Conservation (phyloP, 2,329 filamentous ascomycete species). For the Chaetomiaceae sp. region DNA sequence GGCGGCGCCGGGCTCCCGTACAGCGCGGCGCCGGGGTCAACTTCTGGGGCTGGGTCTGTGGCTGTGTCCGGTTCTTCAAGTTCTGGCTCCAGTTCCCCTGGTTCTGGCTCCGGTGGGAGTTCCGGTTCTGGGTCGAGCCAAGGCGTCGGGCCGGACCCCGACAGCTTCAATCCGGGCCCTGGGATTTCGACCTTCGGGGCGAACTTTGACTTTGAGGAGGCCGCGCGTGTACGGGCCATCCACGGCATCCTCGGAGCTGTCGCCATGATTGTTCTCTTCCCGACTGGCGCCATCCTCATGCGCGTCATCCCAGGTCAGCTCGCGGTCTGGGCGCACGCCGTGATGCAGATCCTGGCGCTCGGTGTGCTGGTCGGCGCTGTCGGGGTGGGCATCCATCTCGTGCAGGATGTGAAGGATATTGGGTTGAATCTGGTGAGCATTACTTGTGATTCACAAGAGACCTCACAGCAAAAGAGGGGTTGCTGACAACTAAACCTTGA, state of each 20-base stretch:
- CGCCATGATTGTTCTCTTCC: conserved; percentile 41
- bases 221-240: conserved; percentile 19
- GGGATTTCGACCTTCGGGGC: not conserved
- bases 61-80: no score
- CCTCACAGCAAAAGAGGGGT: not conserved
- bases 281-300: conserved; percentile 40
- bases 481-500: not conserved
- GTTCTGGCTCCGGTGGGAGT: no score
- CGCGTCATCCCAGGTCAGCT: conserved; percentile 35
- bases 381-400: conserved; percentile 39
- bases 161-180: not conserved
- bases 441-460: no score
- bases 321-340: conserved; percentile 36
- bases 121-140: not conserved
- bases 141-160: not conserved
- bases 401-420: conserved; percentile 20
- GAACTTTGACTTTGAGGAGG: conserved; percentile 15
- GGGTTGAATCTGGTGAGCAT: conserved; percentile 1
- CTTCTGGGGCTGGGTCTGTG: no score
- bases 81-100: no score
- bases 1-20: no score
- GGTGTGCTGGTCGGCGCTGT: conserved; percentile 36
- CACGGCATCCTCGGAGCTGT: conserved; percentile 40
- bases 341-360: conserved; percentile 36
- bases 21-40: no score